Conservation (phyloP, 352 stramenopile genomes). For the Pythium myriotylum region DNA sequence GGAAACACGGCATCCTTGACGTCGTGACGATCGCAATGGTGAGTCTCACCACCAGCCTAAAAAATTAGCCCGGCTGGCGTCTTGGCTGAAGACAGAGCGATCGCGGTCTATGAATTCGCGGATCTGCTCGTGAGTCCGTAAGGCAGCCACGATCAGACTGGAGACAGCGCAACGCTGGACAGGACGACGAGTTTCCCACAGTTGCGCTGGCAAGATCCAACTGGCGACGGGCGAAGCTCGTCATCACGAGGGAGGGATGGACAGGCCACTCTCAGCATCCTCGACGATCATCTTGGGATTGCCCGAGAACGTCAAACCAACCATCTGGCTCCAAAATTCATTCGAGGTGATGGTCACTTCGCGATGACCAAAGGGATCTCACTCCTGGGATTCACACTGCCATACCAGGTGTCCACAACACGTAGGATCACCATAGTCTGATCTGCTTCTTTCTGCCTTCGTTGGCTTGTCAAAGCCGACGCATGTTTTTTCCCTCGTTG, state of each 20-base stretch:
- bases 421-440: no score
- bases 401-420: no score
- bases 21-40: neutral
- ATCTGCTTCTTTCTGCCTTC: no score
- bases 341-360: neutral
- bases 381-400: no score
- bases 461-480: no score
- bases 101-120: no score
- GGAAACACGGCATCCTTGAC: neutral
- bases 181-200: neutral
- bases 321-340: slow-evolving; percentile 8
- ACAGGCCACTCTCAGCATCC: neutral
- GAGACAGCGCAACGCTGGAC: neutral
- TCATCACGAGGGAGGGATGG: neutral
- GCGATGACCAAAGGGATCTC: neutral
- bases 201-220: no score
- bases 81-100: no score
- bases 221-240: neutral
- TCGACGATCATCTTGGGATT: neutral
- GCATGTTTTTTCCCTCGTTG: no score
- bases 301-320: slow-evolving; percentile 7
- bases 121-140: no score
- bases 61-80: neutral
- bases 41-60: neutral
- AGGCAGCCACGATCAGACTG: no score